Evolutionary conservation across 441 rosid genomes (phyloP).

Genomic region (Gossypium schwendimanii): DNA sequence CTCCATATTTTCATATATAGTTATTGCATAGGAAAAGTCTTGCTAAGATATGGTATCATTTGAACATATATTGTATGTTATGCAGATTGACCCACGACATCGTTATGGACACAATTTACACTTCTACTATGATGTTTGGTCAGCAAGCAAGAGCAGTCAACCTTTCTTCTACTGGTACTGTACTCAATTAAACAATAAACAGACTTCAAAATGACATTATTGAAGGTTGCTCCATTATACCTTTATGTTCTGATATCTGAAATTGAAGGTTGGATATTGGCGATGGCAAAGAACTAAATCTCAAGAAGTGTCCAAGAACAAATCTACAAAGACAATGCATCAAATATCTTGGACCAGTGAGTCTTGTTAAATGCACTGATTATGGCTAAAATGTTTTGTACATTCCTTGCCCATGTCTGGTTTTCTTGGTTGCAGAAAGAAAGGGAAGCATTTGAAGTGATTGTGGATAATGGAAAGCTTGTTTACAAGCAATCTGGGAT

Average conservation of each 20-base stretch:
- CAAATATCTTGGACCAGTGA: constrained; percentile 75
- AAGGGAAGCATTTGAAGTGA: constrained; percentile 64
- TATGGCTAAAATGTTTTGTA: neutral
- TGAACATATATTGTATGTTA: neutral
- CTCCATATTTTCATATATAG: neutral
- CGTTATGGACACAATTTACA: constrained; percentile 67
- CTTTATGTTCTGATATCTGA: neutral
- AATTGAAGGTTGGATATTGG: constrained; percentile 78
- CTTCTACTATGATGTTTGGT: constrained; percentile 55
- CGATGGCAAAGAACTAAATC: constrained; percentile 64
- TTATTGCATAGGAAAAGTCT: neutral
- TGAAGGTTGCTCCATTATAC: neutral
- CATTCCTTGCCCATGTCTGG: neutral
- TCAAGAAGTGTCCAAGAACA: constrained; percentile 42
- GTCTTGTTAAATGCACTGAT: constrained; percentile 9
- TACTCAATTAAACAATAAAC: neutral
- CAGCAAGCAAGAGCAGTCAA: constrained; percentile 37
- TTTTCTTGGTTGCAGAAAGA: constrained; percentile 42
- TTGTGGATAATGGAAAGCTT: constrained; percentile 55
- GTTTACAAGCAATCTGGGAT: constrained; percentile 35
- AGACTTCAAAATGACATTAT: neutral
- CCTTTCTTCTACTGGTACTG: constrained; percentile 69
- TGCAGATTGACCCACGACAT: constrained; percentile 62
- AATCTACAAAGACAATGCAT: constrained; percentile 60
- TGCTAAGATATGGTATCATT: neutral